Base-by-base conservation (phyloP, 768 basidiomycete species). In the Russula earlei region DNA sequence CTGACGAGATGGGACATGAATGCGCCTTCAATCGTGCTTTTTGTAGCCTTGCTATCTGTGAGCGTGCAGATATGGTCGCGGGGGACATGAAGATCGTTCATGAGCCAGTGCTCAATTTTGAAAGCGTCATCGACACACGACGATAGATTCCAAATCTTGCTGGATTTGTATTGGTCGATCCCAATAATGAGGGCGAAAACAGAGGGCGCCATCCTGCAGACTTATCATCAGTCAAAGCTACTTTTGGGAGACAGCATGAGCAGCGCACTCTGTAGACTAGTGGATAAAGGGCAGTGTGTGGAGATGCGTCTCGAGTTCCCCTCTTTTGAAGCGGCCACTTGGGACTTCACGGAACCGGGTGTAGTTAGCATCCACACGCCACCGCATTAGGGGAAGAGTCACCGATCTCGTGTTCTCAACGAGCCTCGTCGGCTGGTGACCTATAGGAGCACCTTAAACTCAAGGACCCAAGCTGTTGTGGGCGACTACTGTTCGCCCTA, bases 131-230 rank as follows among this genome's bases (percentile, higher is more conserved):
- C 78, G 25, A 77, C 78, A 64, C 82, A 83, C 38, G 81, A 79
- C 53, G 81, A 75, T 36, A 85, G 75, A 63, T 85, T 80, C 82
- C 81, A 85, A 25, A 85, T 77, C 33, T 61, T 62, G 38, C 65
- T 63, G 9, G 82, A 82, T 67, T 83, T 78, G 72, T 87, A 87
- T 62, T 73, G 72, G 69, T 86, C 83, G 59, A 87, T 78, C 40
- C 85, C 85, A 58, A 87, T 74, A 60, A 87, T 70, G 54, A 87
- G 75, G 0, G 82, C 83, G 61, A 83, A 87, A 40, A 84, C 69
- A 19, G 76, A 79, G 40, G 72, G 63, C 17, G 69, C 64, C 73
- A 79, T 77, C 45, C 31, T 52, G 42, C 41, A 36, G 25, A 44
- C 17, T 31, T 9, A 37, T 44, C n/a, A 33, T 43, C 50, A 47